A percentile compares a stretch with the other conserved stretches of the same genome.
These are phyloP conservation scores for Pezicula rhizophila DNA, from an alignment of 2,329 filamentous ascomycete species.

Conservation along the genomic window DNA sequence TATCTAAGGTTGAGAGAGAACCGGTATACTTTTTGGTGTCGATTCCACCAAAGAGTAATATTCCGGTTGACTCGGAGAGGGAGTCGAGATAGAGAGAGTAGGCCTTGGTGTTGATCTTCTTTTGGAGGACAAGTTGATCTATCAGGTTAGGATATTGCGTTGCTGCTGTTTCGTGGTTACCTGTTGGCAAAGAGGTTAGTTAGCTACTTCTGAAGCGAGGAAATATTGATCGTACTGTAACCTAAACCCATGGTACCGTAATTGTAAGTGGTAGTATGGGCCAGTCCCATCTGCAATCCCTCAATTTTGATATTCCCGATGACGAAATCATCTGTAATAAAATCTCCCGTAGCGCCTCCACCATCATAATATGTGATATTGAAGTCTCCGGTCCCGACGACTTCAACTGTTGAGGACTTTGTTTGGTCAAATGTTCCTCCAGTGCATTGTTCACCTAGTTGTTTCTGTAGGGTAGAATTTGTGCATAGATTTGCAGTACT, in stretches of 20 bases:
- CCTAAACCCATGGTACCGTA: conserved; percentile 35
- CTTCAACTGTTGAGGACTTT: neutral
- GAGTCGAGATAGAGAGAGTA: conserved; percentile 63
- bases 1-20: conserved; percentile 52
- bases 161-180: conserved; percentile 16
- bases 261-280: conserved; percentile 18
- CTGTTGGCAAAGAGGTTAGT: neutral
- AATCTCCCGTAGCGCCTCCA: conserved; percentile 30
- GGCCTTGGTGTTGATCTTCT: conserved; percentile 54
- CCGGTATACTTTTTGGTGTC: conserved; percentile 69
- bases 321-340: conserved; percentile 29
- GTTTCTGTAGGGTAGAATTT: conserved; percentile 23
- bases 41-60: conserved; percentile 74
- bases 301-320: conserved; percentile 23
- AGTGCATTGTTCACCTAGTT: conserved; percentile 29
- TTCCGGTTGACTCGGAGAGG: conserved; percentile 56
- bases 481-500: conserved; percentile 7
- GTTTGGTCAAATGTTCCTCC: conserved; percentile 34
- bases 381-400: conserved; percentile 30
- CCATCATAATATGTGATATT: conserved; percentile 34
- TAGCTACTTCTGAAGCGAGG: no score
- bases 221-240: conserved; percentile 14
- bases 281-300: conserved; percentile 31
- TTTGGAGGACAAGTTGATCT: conserved; percentile 55
- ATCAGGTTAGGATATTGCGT: conserved; percentile 53